Conservation (phyloP, 2,329 filamentous ascomycete genomes). For the Stachybotrys echinatus region DNA sequence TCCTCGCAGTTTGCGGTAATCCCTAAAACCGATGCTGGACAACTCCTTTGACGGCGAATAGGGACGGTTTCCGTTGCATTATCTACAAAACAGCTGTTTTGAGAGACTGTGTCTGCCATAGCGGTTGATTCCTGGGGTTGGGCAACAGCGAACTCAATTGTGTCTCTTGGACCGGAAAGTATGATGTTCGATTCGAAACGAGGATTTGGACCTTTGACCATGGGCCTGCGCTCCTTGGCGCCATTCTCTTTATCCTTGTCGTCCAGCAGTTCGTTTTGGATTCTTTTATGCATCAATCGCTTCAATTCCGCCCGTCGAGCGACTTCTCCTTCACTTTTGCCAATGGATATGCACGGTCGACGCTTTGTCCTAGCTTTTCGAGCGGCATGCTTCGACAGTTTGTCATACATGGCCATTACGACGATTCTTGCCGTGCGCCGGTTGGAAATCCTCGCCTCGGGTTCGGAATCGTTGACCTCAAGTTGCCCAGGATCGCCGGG, state of each 20-base stretch:
- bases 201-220: conserved; percentile 12
- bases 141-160: conserved; percentile 40
- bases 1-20: not conserved
- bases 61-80: not conserved
- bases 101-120: not conserved
- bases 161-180: conserved; percentile 39
- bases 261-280: conserved; percentile 51
- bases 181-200: conserved; percentile 22
- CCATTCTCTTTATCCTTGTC: conserved; percentile 18
- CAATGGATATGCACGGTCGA: conserved; percentile 34
- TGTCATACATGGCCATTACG: not conserved
- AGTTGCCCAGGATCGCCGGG: conserved; percentile 18
- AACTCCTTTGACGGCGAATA: not conserved
- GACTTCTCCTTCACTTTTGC: conserved; percentile 46
- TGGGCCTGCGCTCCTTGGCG: conserved; percentile 10
- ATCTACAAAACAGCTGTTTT: no score
- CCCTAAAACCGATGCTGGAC: not conserved
- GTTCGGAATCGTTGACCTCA: conserved; percentile 31
- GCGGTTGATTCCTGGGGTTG: not conserved
- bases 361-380: conserved; percentile 34
- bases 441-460: conserved; percentile 24
- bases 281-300: conserved; percentile 49
- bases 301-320: conserved; percentile 51
- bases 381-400: conserved; percentile 39
- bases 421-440: not conserved